Conservation (phyloP, 2,329 filamentous ascomycete genomes). For the Coniochaeta ligniaria region DNA sequence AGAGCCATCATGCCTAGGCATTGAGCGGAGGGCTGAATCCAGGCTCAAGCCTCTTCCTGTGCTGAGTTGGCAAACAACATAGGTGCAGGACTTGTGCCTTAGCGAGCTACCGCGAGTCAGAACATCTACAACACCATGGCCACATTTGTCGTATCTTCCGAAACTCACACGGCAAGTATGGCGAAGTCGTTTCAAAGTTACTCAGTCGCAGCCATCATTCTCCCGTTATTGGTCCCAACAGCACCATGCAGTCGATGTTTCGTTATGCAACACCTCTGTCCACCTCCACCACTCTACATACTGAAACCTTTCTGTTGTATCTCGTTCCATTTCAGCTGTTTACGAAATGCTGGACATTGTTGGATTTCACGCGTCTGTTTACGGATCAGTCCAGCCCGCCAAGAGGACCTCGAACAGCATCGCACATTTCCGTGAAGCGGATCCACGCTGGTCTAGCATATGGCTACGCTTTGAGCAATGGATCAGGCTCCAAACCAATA, state of each 20-base stretch:
- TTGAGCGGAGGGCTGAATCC: neutral
- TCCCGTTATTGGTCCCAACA: neutral
- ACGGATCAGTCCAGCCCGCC: neutral
- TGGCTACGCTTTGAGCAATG: neutral
- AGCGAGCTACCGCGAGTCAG: neutral
- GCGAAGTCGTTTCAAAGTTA: neutral
- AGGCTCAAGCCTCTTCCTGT: neutral
- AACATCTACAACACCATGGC: neutral
- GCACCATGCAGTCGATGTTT: neutral
- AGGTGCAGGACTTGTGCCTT: neutral
- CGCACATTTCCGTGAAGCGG: neutral
- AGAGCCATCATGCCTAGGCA: neutral
- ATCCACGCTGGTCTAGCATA: neutral
- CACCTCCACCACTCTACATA: neutral
- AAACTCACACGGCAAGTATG: neutral
- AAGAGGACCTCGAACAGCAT: neutral
- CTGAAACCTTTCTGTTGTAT: neutral
- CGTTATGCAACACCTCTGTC: neutral
- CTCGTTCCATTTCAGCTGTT: neutral
- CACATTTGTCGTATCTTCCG: neutral
- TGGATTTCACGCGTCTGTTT: neutral
- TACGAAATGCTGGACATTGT: neutral
- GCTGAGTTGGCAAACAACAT: neutral
- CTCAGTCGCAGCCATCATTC: neutral
- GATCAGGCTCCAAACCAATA: neutral